These are phyloP conservation scores for Penicillium decumbens DNA, from an alignment of 2,329 filamentous ascomycete species.

Conservation along the genomic window DNA sequence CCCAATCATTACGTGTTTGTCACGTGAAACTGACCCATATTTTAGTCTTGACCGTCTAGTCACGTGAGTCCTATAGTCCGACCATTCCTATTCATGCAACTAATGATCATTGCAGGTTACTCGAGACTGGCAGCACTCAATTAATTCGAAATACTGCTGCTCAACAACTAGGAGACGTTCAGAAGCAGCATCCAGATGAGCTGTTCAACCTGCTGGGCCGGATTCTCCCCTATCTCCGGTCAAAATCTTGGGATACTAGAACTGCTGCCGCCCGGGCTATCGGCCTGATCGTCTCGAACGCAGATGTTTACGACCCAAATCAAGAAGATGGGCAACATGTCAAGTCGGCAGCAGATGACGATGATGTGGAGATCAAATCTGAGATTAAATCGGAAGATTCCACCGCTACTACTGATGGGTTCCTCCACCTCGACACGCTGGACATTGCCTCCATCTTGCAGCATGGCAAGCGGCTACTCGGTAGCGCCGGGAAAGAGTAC, in stretches of 20 bases:
- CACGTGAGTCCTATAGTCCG: slow-evolving; percentile 60
- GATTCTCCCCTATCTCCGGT: slow-evolving; percentile 90
- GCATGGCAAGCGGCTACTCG: slow-evolving; percentile 76
- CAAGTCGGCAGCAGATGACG: slow-evolving; percentile 51
- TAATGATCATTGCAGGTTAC: slow-evolving; percentile 58
- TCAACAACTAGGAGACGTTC: slow-evolving; percentile 93
- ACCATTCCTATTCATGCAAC: slow-evolving; percentile 10
- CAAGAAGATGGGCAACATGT: slow-evolving; percentile 56
- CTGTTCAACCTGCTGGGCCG: slow-evolving; percentile 90
- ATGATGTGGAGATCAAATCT: slow-evolving; percentile 36
- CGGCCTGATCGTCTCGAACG: slow-evolving; percentile 88
- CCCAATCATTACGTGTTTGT: slow-evolving; percentile 24
- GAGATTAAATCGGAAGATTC: slow-evolving; percentile 40
- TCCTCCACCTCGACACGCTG: slow-evolving; percentile 68
- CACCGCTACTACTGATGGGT: slow-evolving; percentile 49
- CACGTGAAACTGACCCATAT: slow-evolving; percentile 33
- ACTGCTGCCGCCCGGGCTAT: slow-evolving; percentile 90
- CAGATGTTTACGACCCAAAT: slow-evolving; percentile 83
- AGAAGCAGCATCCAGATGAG: slow-evolving; percentile 96
- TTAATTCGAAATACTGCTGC: slow-evolving; percentile 96
- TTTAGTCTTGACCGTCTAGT: slow-evolving; percentile 74
- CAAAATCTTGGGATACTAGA: slow-evolving; percentile 95
- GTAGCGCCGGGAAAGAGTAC: slow-evolving; percentile 73
- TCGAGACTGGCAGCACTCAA: slow-evolving; percentile 94
- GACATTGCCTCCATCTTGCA: slow-evolving; percentile 76